Evolutionary conservation across 176 grass and related monocot species (phyloP).

Genomic region (Avena eriantha): DNA sequence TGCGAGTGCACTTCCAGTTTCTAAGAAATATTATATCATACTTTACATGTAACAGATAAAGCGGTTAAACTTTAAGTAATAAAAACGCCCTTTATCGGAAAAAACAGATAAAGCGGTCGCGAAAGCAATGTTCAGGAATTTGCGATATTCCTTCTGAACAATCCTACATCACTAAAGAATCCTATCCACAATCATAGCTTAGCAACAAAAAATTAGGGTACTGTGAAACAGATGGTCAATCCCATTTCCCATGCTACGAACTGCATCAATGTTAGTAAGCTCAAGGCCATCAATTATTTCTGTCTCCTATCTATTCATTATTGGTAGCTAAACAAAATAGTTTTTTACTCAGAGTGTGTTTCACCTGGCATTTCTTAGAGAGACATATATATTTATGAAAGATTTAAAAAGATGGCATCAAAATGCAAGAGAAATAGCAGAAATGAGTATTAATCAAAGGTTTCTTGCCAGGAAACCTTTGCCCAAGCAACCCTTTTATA

Average conservation of each 20-base stretch:
- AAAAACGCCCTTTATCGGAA: no score
- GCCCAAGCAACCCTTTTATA: slow-evolving; percentile 96
- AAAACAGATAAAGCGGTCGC: neutral
- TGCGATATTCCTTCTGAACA: neutral
- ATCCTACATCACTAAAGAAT: neutral
- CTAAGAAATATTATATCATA: neutral
- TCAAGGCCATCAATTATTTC: neutral
- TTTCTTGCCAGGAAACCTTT: slow-evolving; percentile 60
- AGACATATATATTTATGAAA: slow-evolving; percentile 29
- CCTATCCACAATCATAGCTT: neutral
- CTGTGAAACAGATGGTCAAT: neutral
- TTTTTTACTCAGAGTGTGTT: neutral
- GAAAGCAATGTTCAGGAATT: neutral
- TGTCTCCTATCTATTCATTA: neutral
- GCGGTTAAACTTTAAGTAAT: no score
- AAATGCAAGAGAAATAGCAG: slow-evolving; percentile 25
- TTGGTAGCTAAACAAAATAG: slow-evolving; percentile 10
- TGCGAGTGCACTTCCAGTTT: neutral
- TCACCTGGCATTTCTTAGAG: neutral
- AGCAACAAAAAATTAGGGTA: slow-evolving; percentile 21
- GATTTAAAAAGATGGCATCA: neutral
- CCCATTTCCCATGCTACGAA: neutral
- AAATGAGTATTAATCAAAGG: neutral
- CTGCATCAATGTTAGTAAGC: neutral
- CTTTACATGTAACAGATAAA: slow-evolving; percentile 15